Percentiles rank a stretch among this genome's conserved stretches.
These are phyloP conservation scores for Fusarium sp. DNA, from an alignment of 2,329 filamentous ascomycete species.

Conservation along the genomic window DNA sequence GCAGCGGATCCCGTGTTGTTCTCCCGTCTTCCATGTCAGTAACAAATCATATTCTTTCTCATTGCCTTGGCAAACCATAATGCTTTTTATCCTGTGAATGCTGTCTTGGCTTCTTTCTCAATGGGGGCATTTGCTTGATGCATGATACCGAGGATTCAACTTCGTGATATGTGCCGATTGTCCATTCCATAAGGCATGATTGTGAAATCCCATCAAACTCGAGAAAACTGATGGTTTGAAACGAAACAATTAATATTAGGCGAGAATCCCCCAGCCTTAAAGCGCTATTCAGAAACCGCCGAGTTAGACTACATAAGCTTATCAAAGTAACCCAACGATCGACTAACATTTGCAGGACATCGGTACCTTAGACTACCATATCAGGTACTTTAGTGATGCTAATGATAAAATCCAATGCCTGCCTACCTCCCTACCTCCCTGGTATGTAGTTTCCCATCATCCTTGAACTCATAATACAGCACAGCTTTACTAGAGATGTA, in stretches of 20 bases:
- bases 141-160: background rate
- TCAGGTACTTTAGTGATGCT: background rate
- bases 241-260: background rate
- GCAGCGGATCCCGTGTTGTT: constrained; percentile 18
- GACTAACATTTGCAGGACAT: background rate
- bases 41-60: constrained; percentile 7
- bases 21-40: constrained; percentile 23
- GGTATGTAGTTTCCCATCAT: background rate
- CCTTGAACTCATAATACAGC: background rate
- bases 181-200: background rate
- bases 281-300: background rate
- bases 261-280: background rate
- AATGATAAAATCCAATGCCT: background rate
- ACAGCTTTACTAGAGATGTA: background rate
- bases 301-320: background rate
- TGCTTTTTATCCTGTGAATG: background rate
- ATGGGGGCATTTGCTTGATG: background rate
- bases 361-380: background rate
- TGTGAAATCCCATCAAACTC: background rate
- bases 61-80: constrained; percentile 19
- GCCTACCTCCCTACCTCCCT: background rate
- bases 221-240: background rate
- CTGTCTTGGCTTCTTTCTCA: background rate
- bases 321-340: background rate
- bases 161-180: constrained; percentile 6